A percentile compares a stretch with the other conserved stretches of the same genome.
Evolutionary conservation across 805 yeast genomes (phyloP).

Genomic region (Metschnikowia continentalis): DNA sequence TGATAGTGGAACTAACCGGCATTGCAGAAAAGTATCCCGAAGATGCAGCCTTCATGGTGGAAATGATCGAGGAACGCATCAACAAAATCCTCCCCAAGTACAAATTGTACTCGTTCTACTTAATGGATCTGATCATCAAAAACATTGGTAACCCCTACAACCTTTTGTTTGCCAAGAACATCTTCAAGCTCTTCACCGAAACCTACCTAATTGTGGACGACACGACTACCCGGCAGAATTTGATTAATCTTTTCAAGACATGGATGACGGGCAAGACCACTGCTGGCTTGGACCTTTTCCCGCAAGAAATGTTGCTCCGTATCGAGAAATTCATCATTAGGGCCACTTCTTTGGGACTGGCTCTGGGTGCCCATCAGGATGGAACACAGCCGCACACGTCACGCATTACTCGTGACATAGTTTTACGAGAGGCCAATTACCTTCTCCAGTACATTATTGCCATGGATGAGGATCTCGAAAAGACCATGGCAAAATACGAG

Average conservation of each 20-base stretch:
- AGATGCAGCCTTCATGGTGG: conserved; percentile 29
- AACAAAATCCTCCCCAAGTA: conserved; percentile 36
- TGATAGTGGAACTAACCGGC: conserved; percentile 37
- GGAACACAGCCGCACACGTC: conserved; percentile 5
- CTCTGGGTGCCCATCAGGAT: conserved; percentile 6
- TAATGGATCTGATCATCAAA: conserved; percentile 41
- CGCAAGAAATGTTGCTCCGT: conserved; percentile 23
- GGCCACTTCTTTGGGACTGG: conserved; percentile 29
- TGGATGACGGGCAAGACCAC: conserved; percentile 35
- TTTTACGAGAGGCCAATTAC: conserved; percentile 34
- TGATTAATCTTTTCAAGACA: conserved; percentile 39
- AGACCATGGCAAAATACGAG: conserved; percentile 7
- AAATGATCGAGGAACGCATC: conserved; percentile 34
- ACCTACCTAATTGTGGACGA: conserved; percentile 38
- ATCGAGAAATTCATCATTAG: conserved; percentile 38
- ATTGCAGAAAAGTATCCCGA: conserved; percentile 34
- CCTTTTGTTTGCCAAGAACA: conserved; percentile 30
- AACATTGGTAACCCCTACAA: conserved; percentile 43
- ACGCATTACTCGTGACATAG: conserved; percentile 24
- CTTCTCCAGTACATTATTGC: conserved; percentile 34
- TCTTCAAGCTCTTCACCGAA: conserved; percentile 35
- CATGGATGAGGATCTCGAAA: conserved; percentile 25
- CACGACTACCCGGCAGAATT: conserved; percentile 34
- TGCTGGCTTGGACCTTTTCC: conserved; percentile 34
- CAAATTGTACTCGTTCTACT: conserved; percentile 30